Percentiles rank a stretch among this genome's conserved stretches.
Conservation (phyloP, 78 protist species). For the Speleostelium caveatum region DNA sequence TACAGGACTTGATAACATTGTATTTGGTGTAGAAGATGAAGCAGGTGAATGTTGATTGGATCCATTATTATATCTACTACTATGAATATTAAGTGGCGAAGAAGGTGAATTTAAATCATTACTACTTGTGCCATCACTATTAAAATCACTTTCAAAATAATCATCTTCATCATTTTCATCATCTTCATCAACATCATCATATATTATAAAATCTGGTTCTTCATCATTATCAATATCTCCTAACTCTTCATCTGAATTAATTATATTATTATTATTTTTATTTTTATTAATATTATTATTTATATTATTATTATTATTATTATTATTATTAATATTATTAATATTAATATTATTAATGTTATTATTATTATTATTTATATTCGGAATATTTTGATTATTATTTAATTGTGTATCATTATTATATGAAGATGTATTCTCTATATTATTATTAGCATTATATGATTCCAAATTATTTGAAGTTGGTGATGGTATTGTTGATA, state of each 20-base stretch:
- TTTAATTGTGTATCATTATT: not conserved
- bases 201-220: no score
- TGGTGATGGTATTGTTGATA: conserved; percentile 3
- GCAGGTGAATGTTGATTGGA: no score
- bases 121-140: not conserved
- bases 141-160: not conserved
- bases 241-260: not conserved
- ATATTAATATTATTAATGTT: not conserved
- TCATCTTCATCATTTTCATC: conserved; percentile 16
- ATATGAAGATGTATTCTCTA: not conserved
- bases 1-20: not conserved
- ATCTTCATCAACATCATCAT: conserved; percentile 29
- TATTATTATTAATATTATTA: not conserved
- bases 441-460: not conserved
- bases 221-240: not conserved
- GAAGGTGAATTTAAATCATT: not conserved
- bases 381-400: not conserved
- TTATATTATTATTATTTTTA: conserved; percentile 8
- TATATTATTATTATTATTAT: not conserved
- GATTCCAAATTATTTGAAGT: conserved; percentile 4
- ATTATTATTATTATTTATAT: not conserved
- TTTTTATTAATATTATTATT: not conserved
- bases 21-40: not conserved
- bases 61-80: no score
- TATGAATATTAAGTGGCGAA: not conserved